Base-by-base conservation (phyloP, 768 basidiomycete species). In the Boletellus sp. region DNA sequence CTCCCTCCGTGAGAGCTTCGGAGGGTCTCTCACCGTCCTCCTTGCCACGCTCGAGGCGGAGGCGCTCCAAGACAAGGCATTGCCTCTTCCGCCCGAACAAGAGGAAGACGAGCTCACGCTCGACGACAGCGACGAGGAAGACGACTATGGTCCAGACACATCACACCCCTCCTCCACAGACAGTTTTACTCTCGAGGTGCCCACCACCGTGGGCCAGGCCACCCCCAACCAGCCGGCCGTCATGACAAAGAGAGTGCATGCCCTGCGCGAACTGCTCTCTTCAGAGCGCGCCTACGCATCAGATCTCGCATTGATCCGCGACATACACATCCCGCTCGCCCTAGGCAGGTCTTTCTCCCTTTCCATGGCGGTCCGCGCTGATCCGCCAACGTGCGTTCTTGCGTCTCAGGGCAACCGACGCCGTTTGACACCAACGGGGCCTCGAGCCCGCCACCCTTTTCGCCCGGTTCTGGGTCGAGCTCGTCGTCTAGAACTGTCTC, bases 211-310 rank as follows among this genome's bases (percentile, higher is more conserved):
- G 7, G 39, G 43, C 13, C 49, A 58, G 34, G 37, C 52, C 33
- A 59, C 63, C 12, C 61, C 70, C n/a, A 60, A 68, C 19, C 72
- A 54, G 50, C 66, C 67, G 41, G 52, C 69, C 20, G 47, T 59
- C 52, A 66, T 81, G 60, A 77, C 84, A 23, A 91, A 91, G 69
- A 79, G 90, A 33, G 76, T 81, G 20, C 85, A 92, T 64, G 89
- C 89, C 9, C 71, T 92, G 19, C 78, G 81, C 44, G 90, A 93
- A 56, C 69, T 93, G 23, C 75, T 92, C 39, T 80, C 84, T 11
- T 87, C 87, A 19, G 90, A 93, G 61, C 75, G 86, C 23, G 85
- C 87, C 1, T 91, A 91, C 66, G 84, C 90, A 12, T 83, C 82
- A n/a, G 90, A 92, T 73, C 74, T 93, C 23, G 84, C 84, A 15